Percentiles rank a stretch among this genome's conserved stretches.
Evolutionary conservation across 306 rosid species (phyloP).

Genomic region (Prinsepia uniflora): DNA sequence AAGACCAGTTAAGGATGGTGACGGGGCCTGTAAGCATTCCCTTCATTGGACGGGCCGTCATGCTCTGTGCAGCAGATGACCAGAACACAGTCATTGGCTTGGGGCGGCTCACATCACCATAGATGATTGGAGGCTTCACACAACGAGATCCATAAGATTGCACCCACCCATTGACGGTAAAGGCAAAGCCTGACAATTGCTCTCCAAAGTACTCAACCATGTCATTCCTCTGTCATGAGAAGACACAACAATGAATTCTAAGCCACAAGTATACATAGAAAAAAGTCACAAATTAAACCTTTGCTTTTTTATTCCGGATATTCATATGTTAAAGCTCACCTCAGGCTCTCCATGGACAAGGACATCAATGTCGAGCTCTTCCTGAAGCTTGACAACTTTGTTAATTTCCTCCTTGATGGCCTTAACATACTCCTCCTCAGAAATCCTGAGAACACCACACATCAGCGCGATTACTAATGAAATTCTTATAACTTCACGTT

Average conservation of each 20-base stretch:
- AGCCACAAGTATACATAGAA: not conserved
- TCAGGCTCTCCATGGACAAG: conserved; percentile 93
- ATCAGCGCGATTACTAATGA: not conserved
- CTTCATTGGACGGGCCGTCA: conserved; percentile 78
- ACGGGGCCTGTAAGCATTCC: conserved; percentile 99
- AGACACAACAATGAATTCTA: conserved; percentile 21
- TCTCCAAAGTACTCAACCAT: conserved; percentile 97
- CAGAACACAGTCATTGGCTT: conserved; percentile 73
- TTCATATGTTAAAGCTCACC: conserved; percentile 44
- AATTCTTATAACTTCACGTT: not conserved
- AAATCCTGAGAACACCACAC: conserved; percentile 43
- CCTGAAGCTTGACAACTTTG: conserved; percentile 78
- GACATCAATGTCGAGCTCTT: conserved; percentile 91
- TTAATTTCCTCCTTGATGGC: conserved; percentile 70
- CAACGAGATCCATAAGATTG: conserved; percentile 95
- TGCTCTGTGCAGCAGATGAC: conserved; percentile 45
- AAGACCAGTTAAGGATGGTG: conserved; percentile 96
- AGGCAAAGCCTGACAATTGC: conserved; percentile 81
- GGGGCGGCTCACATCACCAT: conserved; percentile 96
- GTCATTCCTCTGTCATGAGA: conserved; percentile 72
- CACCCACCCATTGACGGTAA: conserved; percentile 88
- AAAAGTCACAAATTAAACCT: not conserved
- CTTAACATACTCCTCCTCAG: conserved; percentile 74
- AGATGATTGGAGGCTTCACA: conserved; percentile 96
- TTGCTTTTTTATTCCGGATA: not conserved